Conservation (phyloP, 129 eudicot genomes). For the Saussurea involucrata region DNA sequence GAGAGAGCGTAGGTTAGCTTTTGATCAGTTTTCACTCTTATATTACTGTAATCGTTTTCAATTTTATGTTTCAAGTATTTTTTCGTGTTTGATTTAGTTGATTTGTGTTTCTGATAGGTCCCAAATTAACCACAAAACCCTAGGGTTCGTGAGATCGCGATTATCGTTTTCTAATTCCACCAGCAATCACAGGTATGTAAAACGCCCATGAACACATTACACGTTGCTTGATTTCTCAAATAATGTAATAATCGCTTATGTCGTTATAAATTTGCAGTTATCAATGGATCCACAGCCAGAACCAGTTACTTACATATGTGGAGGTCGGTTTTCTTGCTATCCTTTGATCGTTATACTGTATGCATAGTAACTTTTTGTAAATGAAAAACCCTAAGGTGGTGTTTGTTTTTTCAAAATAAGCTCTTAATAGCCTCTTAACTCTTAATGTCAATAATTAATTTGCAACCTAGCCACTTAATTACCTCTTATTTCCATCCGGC, state of each 20-base stretch:
- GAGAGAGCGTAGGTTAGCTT: not conserved
- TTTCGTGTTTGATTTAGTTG: not conserved
- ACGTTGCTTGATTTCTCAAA: not conserved
- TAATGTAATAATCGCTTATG: not conserved
- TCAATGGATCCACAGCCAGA: conserved; percentile 80
- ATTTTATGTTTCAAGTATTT: not conserved
- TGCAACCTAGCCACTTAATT: too few relatives aligned
- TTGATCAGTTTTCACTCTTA: not conserved
- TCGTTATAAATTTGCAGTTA: not conserved
- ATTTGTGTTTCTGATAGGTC: not conserved
- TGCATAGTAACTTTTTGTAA: too few relatives aligned
- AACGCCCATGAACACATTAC: not conserved
- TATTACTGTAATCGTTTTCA: not conserved
- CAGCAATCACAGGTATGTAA: not conserved
- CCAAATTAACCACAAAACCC: not conserved
- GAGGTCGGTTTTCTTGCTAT: conserved; percentile 45
- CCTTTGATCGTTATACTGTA: not conserved
- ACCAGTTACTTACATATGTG: conserved; percentile 81
- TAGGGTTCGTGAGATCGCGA: not conserved
- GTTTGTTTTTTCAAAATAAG: too few relatives aligned
- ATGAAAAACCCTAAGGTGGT: too few relatives aligned
- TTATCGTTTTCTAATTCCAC: not conserved
- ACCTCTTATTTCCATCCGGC: too few relatives aligned
- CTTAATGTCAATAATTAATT: too few relatives aligned
- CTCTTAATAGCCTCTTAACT: too few relatives aligned